These are phyloP conservation scores for Candida dajiaensis DNA, from an alignment of 805 yeast species.

Conservation along the genomic window DNA sequence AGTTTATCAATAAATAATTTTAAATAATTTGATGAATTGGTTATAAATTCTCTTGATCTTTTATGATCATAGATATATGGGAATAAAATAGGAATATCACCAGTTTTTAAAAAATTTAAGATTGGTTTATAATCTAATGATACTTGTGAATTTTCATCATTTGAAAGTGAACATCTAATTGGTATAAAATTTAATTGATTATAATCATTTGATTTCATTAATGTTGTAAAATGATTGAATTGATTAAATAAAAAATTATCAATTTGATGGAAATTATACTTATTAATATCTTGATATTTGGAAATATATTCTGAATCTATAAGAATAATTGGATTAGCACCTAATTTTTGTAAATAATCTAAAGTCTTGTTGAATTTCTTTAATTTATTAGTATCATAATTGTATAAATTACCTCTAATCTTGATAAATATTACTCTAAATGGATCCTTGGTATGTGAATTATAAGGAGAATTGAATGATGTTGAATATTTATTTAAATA, in stretches of 20 bases:
- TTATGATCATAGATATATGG: slow-evolving; percentile 65
- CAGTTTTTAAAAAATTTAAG: background rate
- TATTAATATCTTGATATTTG: slow-evolving; percentile 12
- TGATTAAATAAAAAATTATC: slow-evolving; percentile 17
- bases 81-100: slow-evolving; percentile 39
- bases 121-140: background rate
- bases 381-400: slow-evolving; percentile 11
- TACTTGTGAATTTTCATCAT: background rate
- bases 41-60: slow-evolving; percentile 33
- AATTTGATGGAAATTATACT: slow-evolving; percentile 10
- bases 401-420: slow-evolving; percentile 20
- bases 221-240: slow-evolving; percentile 11
- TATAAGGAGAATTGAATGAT: slow-evolving; percentile 25
- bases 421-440: slow-evolving; percentile 24
- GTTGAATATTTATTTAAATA: slow-evolving; percentile 68
- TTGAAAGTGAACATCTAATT: slow-evolving; percentile 12
- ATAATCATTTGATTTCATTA: background rate
- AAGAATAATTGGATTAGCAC: slow-evolving; percentile 17
- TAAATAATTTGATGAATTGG: slow-evolving; percentile 37
- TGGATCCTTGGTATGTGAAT: slow-evolving; percentile 5
- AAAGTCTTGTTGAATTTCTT: slow-evolving; percentile 14
- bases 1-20: slow-evolving; percentile 27
- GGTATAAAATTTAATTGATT: slow-evolving; percentile 14
- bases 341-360: slow-evolving; percentile 18
- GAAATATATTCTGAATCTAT: slow-evolving; percentile 21